Base-by-base conservation (phyloP, 2,329 filamentous ascomycete genomes). In the Polytolypa hystricis region DNA sequence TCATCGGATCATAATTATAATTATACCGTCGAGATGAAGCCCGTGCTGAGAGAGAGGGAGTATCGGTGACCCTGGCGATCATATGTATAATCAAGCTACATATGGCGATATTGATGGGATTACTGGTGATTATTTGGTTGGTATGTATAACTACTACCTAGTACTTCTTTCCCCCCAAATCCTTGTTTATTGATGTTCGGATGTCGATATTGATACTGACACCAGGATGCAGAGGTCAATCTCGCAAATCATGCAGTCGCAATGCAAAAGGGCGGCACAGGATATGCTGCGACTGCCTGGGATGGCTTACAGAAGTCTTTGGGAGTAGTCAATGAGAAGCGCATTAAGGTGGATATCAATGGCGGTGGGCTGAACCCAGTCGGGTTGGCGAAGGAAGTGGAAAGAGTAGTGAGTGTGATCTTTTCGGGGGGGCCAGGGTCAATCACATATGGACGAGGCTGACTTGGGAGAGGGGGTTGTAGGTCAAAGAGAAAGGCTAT, bases 331-430 rank as follows among this genome's bases (percentile, higher is more conserved):
- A 52, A 61, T 2, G 53, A 66, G 33, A 66, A 71, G 41, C 48
- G 59, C 0, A 74, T 75, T 53, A 72, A 70, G 42, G 57, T 76
- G 9, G 58, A 73, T 23, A 58, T 74, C 38, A 75, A 77, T 45
- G 73, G 73, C 2, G 73, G 74, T 1, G 69, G 66, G 2, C 59
- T 70, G 11, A 70, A 76, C 39, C 73, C 73, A 0, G 59, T 60
- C 38, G 69, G 65, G 0, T 47, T 77, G 11, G 69, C 72, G 2
- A 46, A 65, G 34, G 63, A 65, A 39, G 57, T 65, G 0, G 51
- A 60, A 4, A 48, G 58, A n/a, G n/a, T n/a, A n/a, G n/a, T n/a
- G n/a, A n/a, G n/a, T n/a, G n/a, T n/a, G n/a, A n/a, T n/a, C n/a
- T n/a, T n/a, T n/a, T n/a, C n/a, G n/a, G n/a, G n/a, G n/a, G n/a